Percentiles rank a stretch among this genome's conserved stretches.
Evolutionary conservation across 148 eudicot species (phyloP).

Genomic region (Cornus florida): DNA sequence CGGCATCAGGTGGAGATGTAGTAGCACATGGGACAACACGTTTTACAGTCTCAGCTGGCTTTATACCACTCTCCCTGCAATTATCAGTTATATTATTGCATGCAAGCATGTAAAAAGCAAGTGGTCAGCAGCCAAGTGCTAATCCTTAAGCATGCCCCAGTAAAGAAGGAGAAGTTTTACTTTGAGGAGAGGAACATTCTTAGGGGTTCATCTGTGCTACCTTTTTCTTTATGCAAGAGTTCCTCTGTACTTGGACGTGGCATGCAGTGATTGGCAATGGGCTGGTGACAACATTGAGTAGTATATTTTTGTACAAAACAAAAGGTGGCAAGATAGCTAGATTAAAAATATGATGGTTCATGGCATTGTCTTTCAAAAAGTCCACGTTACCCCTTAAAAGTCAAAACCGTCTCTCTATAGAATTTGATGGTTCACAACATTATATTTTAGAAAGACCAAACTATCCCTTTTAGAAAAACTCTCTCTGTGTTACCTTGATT

Average conservation of each 20-base stretch:
- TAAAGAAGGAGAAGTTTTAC: not conserved
- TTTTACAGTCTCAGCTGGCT: slow-evolving; percentile 40
- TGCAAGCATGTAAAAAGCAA: slow-evolving; percentile 6
- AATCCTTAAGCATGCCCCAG: not conserved
- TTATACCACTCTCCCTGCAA: slow-evolving; percentile 36
- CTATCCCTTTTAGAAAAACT: too few species aligned
- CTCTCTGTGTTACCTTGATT: too few species aligned
- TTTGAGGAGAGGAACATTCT: not conserved
- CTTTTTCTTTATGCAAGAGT: not conserved
- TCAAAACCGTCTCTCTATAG: too few species aligned
- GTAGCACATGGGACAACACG: slow-evolving; percentile 17
- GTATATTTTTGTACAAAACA: not conserved
- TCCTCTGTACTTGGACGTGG: not conserved
- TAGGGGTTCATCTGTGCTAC: not conserved
- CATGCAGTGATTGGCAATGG: not conserved
- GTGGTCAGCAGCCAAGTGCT: not conserved
- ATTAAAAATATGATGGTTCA: too few species aligned
- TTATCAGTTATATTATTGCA: not conserved
- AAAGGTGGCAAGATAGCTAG: too few species aligned
- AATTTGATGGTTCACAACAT: too few species aligned
- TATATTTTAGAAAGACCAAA: too few species aligned
- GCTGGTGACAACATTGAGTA: not conserved
- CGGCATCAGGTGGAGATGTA: slow-evolving; percentile 8
- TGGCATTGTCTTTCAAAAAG: too few species aligned
- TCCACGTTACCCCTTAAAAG: too few species aligned